Evolutionary conservation across 257 asterid species (phyloP).

Genomic region (Cinchona pubescens): DNA sequence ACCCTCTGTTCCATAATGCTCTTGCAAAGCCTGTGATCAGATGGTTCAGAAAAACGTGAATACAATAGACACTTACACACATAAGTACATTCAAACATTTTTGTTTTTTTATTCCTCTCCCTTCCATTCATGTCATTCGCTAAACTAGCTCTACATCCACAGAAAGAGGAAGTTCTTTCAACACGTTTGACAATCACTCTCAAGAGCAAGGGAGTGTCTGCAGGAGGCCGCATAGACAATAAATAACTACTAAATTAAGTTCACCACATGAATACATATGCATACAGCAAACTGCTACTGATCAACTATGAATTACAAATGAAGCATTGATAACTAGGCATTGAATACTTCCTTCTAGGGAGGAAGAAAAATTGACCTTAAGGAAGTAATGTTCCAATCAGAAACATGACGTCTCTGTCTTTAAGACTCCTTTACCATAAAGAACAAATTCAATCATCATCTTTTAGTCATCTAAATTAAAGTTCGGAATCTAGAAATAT

Average conservation of each 20-base stretch:
- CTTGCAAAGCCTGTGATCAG: constrained; percentile 59
- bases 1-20: constrained; percentile 57
- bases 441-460: neutral
- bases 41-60: neutral
- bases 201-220: neutral
- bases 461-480: neutral
- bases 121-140: neutral
- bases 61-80: neutral
- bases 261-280: neutral
- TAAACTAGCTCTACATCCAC: neutral
- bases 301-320: neutral
- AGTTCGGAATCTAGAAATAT: neutral
- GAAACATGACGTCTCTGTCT: neutral
- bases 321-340: neutral
- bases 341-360: neutral
- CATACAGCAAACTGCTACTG: neutral
- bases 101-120: neutral
- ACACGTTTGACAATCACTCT: neutral
- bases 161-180: neutral
- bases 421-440: neutral
- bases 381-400: neutral
- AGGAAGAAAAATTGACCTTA: neutral
- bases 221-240: neutral
- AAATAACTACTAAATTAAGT: neutral
- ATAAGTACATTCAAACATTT: neutral